These are phyloP conservation scores for Russula vinacea DNA, from an alignment of 768 basidiomycete genomes.

Conservation along the genomic window DNA sequence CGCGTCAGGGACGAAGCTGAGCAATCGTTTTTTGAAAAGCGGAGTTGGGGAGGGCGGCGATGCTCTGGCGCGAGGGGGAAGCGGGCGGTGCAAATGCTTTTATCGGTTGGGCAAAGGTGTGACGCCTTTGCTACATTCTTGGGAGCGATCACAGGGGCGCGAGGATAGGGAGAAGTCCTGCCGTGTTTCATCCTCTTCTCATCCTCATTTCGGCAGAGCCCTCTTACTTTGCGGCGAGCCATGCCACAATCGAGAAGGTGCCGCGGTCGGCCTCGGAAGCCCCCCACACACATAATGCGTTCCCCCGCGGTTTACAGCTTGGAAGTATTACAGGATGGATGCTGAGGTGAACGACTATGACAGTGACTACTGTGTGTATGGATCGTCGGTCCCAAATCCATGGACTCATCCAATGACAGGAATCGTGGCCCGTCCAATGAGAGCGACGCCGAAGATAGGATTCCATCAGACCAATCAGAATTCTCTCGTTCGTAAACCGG, in stretches of 20 bases:
- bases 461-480: too few species aligned
- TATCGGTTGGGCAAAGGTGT: too few species aligned
- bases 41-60: background rate
- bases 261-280: background rate
- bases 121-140: too few species aligned
- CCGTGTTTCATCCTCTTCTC: background rate
- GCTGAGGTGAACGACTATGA: background rate
- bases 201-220: background rate
- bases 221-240: conserved; percentile 4
- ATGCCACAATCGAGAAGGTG: background rate
- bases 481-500: too few species aligned
- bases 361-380: background rate
- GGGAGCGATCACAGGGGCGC: conserved; percentile 11
- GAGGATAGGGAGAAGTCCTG: background rate
- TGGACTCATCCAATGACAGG: background rate
- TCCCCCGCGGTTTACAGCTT: background rate
- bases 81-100: background rate
- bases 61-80: too few species aligned
- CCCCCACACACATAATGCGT: too few species aligned
- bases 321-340: too few species aligned
- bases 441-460: background rate
- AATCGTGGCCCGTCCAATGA: too few species aligned
- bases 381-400: background rate
- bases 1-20: conserved; percentile 1
- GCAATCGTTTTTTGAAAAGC: background rate